Evolutionary conservation across 1,139 yeast species (phyloP), one percentile per base, ranked within the genome.

Genomic region (Hemisphaericaspora xylanilytica): DNA sequence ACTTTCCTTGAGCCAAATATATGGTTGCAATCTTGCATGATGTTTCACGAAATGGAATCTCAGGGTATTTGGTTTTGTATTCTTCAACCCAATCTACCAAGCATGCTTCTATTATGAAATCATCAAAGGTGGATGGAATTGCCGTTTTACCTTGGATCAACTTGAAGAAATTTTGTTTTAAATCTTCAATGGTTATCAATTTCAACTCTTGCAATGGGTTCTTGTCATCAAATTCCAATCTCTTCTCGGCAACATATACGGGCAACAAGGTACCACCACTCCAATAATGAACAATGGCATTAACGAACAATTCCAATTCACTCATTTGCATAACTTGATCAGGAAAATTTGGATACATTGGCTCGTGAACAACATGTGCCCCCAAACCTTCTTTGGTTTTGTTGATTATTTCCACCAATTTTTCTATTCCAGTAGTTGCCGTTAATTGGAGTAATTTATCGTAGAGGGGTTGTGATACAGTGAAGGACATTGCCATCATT

Each of bases 11-110:
- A 5, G 33, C 32, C 13, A 32, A 39, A 17, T 21, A 27, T 25
- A 16, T 16, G 15, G 26, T 26, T 2, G 50, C 47, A 16, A 46
- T 37, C 17, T 37, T 28, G 21, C 44, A 36, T 8, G 43, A 29
- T 7, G 45, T 41, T 35, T 45, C 46, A 28, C 44, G 41, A 38
- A 46, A 45, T 11, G 44, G 44, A 15, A 45, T 43, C 18, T 39
- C 43, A 2, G 31, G 37, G 2, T 17, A 15, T 12, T 14, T 35
- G 4, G 20, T 8, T 24, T 30, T 20, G 22, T 38, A 24, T 27
- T 17, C 17, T 21, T 24, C 47, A 42, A 46, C n/a, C 46, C 44
- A 26, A 17, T 25, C 17, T 20, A 14, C 8, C 6, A 14, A 35
- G n/a, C 42, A 16, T 3, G 39, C 42, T 10, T 21, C 13, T 3